These are phyloP conservation scores for Amaranthus hypochondriacus DNA, from an alignment of 148 eudicot species.

Conservation along the genomic window DNA sequence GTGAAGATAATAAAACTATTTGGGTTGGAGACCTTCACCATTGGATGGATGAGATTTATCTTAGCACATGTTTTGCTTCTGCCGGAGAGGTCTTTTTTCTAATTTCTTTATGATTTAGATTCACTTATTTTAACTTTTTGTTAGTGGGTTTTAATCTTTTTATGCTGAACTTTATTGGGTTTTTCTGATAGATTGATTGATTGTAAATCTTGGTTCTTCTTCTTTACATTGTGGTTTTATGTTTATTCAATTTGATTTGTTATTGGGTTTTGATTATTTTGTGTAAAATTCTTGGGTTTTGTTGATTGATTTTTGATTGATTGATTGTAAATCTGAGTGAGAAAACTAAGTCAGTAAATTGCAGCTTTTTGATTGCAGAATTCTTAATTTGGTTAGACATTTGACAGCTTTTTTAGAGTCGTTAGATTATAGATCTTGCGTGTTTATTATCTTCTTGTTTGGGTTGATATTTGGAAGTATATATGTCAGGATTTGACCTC, in stretches of 20 bases:
- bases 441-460: neutral
- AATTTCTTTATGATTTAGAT: neutral
- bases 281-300: neutral
- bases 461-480: neutral
- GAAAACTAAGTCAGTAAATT: neutral
- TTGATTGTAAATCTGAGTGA: too few relatives aligned
- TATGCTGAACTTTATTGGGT: neutral
- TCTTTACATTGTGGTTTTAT: neutral
- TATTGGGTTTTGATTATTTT: neutral
- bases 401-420: neutral
- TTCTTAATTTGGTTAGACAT: neutral
- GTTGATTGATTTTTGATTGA: too few relatives aligned
- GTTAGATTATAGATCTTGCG: slow-evolving; percentile 1
- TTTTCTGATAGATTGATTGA: neutral
- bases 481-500: neutral
- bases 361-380: neutral
- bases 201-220: neutral
- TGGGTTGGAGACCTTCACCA: slow-evolving; percentile 91
- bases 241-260: neutral
- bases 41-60: slow-evolving; percentile 99
- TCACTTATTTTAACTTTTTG: neutral
- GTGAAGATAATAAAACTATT: slow-evolving; percentile 75
- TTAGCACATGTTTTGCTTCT: slow-evolving; percentile 66
- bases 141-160: neutral
- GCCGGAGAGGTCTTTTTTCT: slow-evolving; percentile 52